Percentiles rank a stretch among this genome's conserved stretches.
Conservation (phyloP, 1,284 basidiomycete species). For the Marasmius oreades region DNA sequence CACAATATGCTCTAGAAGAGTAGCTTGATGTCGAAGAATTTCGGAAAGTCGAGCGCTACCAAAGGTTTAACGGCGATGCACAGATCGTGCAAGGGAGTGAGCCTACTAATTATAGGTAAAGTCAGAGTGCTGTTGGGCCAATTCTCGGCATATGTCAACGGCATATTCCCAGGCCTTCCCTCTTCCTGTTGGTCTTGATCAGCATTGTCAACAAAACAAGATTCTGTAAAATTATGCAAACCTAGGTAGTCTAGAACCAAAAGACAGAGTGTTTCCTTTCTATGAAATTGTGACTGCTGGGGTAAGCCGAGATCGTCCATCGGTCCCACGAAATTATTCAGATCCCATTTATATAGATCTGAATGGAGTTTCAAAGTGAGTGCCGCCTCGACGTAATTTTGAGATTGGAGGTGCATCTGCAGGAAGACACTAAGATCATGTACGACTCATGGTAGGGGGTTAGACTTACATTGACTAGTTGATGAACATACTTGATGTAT, state of each 20-base stretch:
- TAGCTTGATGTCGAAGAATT: conserved; percentile 81
- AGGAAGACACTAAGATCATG: conserved; percentile 13
- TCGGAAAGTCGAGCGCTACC: conserved; percentile 77
- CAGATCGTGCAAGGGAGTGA: conserved; percentile 23
- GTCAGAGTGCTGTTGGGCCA: conserved; percentile 80
- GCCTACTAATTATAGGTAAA: conserved; percentile 86
- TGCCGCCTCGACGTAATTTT: conserved; percentile 91
- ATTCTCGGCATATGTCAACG: conserved; percentile 89
- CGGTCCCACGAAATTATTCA: conserved; percentile 74
- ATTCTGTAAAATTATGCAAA: conserved; percentile 26
- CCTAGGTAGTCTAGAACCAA: conserved; percentile 87
- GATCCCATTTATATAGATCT: conserved; percentile 89
- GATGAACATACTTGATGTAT: conserved; percentile 93
- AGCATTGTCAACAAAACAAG: background rate
- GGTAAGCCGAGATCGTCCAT: conserved; percentile 88
- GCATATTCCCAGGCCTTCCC: conserved; percentile 97
- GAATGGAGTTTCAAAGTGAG: conserved; percentile 91
- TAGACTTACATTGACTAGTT: conserved; percentile 78
- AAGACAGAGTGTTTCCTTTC: conserved; percentile 88
- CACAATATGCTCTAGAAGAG: conserved; percentile 80
- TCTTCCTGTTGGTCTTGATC: conserved; percentile 56
- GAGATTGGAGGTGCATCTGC: conserved; percentile 80
- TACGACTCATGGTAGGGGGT: background rate
- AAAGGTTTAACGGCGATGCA: conserved; percentile 10
- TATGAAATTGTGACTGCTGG: conserved; percentile 89